Percentiles rank a stretch among this genome's conserved stretches.
phyloP scores from a whole-genome alignment of 495 filamentous ascomycete genomes.

The Polyplosphaeria fusca region DNA sequence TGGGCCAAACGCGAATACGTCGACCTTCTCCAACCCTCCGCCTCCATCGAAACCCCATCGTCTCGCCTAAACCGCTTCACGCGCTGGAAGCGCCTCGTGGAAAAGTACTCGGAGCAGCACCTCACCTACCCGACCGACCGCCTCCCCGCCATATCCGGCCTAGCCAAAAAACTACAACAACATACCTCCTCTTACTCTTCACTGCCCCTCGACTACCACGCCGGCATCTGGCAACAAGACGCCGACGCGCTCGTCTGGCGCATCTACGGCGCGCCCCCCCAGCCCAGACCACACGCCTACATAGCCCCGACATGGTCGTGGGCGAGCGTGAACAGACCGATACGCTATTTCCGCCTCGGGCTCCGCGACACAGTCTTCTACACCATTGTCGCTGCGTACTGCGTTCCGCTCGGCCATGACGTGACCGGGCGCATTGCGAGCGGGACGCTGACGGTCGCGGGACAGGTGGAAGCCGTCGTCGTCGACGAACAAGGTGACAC shows the following conservation, averaged over 20 bases:
- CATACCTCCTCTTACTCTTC: no score
- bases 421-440: background rate
- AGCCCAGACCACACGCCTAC: background rate
- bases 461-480: background rate
- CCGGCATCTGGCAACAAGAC: slow-evolving; percentile 5
- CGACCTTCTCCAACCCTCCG: background rate
- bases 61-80: background rate
- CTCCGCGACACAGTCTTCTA: background rate
- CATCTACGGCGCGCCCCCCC: background rate
- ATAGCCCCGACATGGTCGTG: slow-evolving; percentile 13
- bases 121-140: slow-evolving; percentile 9
- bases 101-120: background rate
- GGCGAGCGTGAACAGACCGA: background rate
- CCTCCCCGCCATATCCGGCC: slow-evolving; percentile 10
- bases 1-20: background rate
- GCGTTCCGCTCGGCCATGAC: background rate
- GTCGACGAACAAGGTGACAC: no score
- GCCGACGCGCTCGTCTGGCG: background rate
- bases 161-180: slow-evolving; percentile 7
- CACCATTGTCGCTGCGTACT: background rate
- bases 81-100: slow-evolving; percentile 1
- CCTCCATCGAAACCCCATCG: background rate
- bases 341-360: background rate
- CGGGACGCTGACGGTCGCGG: background rate
- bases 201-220: background rate